A percentile compares a stretch with the other conserved stretches of the same genome.
Evolutionary conservation across 352 stramenopile genomes (phyloP).

Genomic region (Globisporangium yorkense): DNA sequence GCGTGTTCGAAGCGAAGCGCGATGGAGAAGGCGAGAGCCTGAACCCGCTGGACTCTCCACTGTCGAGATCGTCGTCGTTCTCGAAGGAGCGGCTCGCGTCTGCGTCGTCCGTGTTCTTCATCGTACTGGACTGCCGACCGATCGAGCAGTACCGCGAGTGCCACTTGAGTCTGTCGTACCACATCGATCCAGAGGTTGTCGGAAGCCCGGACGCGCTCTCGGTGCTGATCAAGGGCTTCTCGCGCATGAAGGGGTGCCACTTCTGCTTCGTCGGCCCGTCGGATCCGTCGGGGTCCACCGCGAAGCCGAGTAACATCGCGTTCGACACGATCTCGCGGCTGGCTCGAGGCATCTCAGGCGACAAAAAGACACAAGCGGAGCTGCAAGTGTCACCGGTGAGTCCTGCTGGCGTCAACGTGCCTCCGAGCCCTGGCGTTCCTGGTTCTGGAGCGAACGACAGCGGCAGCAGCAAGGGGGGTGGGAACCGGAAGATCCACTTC

Average conservation of each 20-base stretch:
- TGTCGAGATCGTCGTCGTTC: constrained; percentile 23
- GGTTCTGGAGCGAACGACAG: constrained; percentile 30
- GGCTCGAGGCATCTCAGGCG: constrained; percentile 49
- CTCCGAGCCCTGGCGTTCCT: constrained; percentile 13
- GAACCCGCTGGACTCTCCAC: constrained; percentile 30
- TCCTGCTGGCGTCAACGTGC: constrained; percentile 5
- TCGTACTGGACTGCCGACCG: constrained; percentile 79
- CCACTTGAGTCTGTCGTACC: constrained; percentile 81
- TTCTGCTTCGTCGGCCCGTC: constrained; percentile 85
- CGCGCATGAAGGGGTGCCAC: constrained; percentile 84
- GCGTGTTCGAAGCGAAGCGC: not conserved
- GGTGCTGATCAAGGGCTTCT: constrained; percentile 75
- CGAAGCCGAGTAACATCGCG: constrained; percentile 26
- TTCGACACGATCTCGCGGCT: constrained; percentile 54
- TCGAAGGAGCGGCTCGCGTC: constrained; percentile 30
- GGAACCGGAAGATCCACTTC: constrained; percentile 17
- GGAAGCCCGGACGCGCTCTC: constrained; percentile 62
- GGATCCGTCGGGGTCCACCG: constrained; percentile 14
- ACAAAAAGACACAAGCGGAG: constrained; percentile 21
- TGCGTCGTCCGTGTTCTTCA: constrained; percentile 54
- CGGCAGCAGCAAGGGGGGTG: constrained; percentile 17
- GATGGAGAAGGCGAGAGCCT: constrained; percentile 11
- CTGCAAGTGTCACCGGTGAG: not conserved
- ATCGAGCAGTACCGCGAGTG: constrained; percentile 71
- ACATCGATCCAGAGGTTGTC: constrained; percentile 80